phyloP scores from a whole-genome alignment of 352 stramenopile species.

The Globisporangium radiosum region DNA sequence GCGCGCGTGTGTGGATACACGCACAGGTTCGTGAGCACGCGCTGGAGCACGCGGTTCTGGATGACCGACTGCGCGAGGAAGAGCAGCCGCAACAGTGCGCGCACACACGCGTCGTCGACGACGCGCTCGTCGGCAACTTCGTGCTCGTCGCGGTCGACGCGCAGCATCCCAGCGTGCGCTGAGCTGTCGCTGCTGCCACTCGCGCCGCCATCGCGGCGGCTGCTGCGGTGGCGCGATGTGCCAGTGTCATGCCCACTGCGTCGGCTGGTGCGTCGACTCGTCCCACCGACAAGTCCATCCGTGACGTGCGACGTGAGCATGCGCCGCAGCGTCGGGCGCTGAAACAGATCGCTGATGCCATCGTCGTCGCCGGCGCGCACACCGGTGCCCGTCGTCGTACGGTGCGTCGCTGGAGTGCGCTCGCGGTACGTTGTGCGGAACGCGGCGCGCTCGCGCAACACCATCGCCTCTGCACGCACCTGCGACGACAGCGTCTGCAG shows the following conservation, averaged over 20 bases:
- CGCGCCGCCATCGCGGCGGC: constrained; percentile 29
- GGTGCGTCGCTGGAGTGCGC: constrained; percentile 28
- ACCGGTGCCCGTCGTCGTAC: constrained; percentile 3
- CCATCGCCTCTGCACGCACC: constrained; percentile 93
- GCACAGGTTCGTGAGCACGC: constrained; percentile 71
- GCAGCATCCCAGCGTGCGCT: constrained; percentile 48
- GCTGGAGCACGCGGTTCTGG: constrained; percentile 78
- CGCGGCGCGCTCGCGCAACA: constrained; percentile 90
- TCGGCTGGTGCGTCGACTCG: constrained; percentile 33
- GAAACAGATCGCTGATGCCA: constrained; percentile 62
- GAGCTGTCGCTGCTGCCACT: constrained; percentile 14
- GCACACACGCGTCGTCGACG: constrained; percentile 58
- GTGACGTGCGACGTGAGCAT: constrained; percentile 74
- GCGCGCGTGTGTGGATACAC: constrained; percentile 66
- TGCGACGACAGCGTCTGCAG: constrained; percentile 92
- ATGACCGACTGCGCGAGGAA: constrained; percentile 80
- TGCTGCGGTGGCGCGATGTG: constrained; percentile 7
- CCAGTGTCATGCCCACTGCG: constrained; percentile 31
- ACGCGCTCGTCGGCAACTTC: constrained; percentile 54
- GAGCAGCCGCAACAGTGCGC: constrained; percentile 60
- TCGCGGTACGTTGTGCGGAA: constrained; percentile 69
- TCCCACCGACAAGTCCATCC: constrained; percentile 27
- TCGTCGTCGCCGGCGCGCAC: constrained; percentile 25
- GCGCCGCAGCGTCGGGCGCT: constrained; percentile 62
- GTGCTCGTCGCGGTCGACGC: constrained; percentile 69